These are phyloP conservation scores for Solanum piurae DNA, from an alignment of 257 asterid genomes.

Conservation along the genomic window DNA sequence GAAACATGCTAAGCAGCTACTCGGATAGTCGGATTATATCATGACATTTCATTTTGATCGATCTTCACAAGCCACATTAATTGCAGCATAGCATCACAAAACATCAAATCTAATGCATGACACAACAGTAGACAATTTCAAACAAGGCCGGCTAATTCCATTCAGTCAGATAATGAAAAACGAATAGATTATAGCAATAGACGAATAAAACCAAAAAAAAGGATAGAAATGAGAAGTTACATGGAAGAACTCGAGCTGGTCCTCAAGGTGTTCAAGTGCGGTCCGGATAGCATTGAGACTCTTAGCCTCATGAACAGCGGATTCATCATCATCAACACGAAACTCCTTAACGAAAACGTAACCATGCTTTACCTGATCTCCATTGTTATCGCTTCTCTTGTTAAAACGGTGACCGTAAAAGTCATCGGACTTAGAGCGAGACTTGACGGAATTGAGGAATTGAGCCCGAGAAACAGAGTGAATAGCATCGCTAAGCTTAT, in stretches of 20 bases:
- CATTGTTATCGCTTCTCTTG: constrained; percentile 6
- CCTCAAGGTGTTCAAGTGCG: constrained; percentile 91
- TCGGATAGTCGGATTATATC: not conserved
- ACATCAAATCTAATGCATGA: not conserved
- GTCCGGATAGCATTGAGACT: constrained; percentile 78
- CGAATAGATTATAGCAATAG: not conserved
- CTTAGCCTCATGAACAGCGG: constrained; percentile 78
- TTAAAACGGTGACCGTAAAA: constrained; percentile 26
- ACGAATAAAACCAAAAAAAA: not conserved
- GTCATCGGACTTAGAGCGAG: constrained; percentile 34
- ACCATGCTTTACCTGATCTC: constrained; percentile 28
- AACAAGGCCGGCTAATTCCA: not conserved
- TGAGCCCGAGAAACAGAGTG: constrained; percentile 83
- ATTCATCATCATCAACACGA: constrained; percentile 49
- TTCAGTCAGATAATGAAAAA: not conserved
- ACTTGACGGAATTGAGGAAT: constrained; percentile 57
- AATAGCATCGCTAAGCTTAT: constrained; percentile 91
- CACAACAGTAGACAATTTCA: not conserved
- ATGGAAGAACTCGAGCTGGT: constrained; percentile 90
- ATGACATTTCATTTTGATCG: not conserved
- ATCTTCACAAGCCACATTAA: not conserved
- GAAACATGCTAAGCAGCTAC: not conserved
- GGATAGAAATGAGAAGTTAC: constrained; percentile 13
- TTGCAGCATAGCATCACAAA: not conserved
- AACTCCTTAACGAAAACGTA: constrained; percentile 71